A percentile compares a stretch with the other conserved stretches of the same genome.
These are phyloP conservation scores for Botrytis fragariae DNA, from an alignment of 2,329 filamentous ascomycete genomes.

Conservation along the genomic window DNA sequence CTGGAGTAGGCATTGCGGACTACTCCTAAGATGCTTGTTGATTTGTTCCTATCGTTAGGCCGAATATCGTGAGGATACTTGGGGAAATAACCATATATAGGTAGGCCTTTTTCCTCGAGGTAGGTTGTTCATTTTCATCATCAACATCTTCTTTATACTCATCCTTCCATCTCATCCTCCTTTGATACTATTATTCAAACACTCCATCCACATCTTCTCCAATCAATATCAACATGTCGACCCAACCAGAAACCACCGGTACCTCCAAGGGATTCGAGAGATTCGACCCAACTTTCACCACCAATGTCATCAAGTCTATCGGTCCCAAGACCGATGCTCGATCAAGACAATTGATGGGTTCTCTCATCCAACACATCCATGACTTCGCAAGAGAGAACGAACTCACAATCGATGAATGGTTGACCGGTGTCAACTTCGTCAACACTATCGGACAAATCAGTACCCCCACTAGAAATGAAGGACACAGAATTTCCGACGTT, in stretches of 20 bases:
- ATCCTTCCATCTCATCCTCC: background rate
- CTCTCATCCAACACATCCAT: conserved; percentile 70
- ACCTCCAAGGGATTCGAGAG: conserved; percentile 20
- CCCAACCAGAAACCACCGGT: conserved; percentile 10
- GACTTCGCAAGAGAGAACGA: conserved; percentile 77
- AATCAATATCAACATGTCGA: conserved; percentile 13
- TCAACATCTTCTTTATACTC: conserved; percentile 2
- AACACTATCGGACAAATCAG: conserved; percentile 69
- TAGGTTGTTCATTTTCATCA: background rate
- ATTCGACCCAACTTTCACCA: conserved; percentile 77
- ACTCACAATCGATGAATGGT: conserved; percentile 74
- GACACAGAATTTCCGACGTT: conserved; percentile 69
- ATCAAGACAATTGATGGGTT: conserved; percentile 60
- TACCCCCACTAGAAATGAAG: conserved; percentile 68
- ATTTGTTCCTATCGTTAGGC: background rate
- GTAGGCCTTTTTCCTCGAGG: conserved; percentile 1
- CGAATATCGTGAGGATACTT: background rate
- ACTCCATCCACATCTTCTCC: background rate
- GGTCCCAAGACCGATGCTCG: conserved; percentile 66
- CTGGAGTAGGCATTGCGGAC: background rate
- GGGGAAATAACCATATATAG: conserved; percentile 11
- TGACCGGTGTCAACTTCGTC: conserved; percentile 70
- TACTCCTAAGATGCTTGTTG: conserved; percentile 1
- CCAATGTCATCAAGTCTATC: conserved; percentile 70
- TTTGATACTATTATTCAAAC: background rate